Percentiles rank a stretch among this genome's conserved stretches.
These are phyloP conservation scores for Prunella vulgaris DNA, from an alignment of 257 asterid genomes.

Conservation along the genomic window DNA sequence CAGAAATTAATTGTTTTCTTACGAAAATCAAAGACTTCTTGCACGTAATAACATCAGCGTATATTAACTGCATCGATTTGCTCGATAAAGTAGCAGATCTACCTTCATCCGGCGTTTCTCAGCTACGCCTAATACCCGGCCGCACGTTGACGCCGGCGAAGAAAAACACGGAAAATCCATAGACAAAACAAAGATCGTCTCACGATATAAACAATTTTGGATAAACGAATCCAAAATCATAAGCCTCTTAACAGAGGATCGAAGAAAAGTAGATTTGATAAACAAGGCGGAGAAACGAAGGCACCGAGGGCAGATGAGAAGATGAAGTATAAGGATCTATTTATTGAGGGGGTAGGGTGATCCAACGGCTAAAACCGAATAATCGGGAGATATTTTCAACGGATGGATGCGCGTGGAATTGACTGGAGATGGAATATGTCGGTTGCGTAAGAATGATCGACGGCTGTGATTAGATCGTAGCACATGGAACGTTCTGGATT, in stretches of 20 bases:
- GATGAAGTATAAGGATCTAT: neutral
- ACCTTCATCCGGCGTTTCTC: neutral
- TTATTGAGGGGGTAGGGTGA: slow-evolving; percentile 30
- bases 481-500: slow-evolving; percentile 31
- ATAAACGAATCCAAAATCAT: neutral
- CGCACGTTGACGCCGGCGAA: neutral
- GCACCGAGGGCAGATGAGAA: neutral
- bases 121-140: neutral
- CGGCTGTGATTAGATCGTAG: slow-evolving; percentile 37
- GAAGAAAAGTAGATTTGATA: too few species aligned
- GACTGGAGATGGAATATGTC: neutral
- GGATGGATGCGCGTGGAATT: slow-evolving; percentile 30
- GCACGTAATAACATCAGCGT: neutral
- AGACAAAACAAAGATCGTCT: slow-evolving; percentile 33
- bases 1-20: too few species aligned
- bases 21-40: neutral
- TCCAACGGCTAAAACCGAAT: slow-evolving; percentile 40
- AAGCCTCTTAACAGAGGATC: neutral
- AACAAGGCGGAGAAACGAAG: neutral
- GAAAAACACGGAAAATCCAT: slow-evolving; percentile 19
- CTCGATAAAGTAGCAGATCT: slow-evolving; percentile 5
- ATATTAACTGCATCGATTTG: slow-evolving; percentile 8
- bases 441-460: slow-evolving; percentile 22
- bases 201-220: slow-evolving; percentile 20
- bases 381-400: slow-evolving; percentile 9